Base-by-base conservation (phyloP, 129 eudicot species). In the Helichrysum umbraculigerum region DNA sequence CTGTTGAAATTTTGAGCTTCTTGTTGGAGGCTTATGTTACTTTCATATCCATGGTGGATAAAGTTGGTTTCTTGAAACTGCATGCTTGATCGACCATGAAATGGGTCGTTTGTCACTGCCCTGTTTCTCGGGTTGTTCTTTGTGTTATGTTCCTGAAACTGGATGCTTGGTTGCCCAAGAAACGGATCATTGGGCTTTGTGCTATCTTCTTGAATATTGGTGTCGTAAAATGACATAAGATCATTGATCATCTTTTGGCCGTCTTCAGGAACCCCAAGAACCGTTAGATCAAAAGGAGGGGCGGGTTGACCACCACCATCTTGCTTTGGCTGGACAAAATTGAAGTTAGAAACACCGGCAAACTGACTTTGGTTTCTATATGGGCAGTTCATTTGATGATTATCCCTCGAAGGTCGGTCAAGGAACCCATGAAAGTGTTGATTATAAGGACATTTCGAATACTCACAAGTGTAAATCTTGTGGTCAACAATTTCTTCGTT, bases 181-280 rank as follows among this genome's bases (percentile, higher is more conserved):
- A 77, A 73, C 25, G 75, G 83, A 15, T 78, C 89, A 25, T 67
- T 87, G 2, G 81, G 6, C 30, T 60, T 83, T 22, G 7, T 7
- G 72, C 78, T 78, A 82, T 76, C 81, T 65, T 77, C 86, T 74
- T 90, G 89, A 35, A 86, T 59, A 66, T 89, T 89, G 33, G 59
- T 71, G 28, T 91, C 96, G 11, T 88, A 91, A 35, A 81, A 79
- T 0, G 91, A 85, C 96, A 91, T 86, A 1, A 91, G 90, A 60
- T 88, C 92, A 1, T 29, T 77, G 29, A 91, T 91, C 92, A 81
- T 85, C 68, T 87, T 87, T 21, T 91, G 87, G 73, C 96, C 97
- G 7, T 91, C 97, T 81, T 89, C 96, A 6, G 97, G 90, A 70
- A 88, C 86, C 5, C 89, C 96, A 4, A 86, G 75, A 22, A 83